Percentiles rank a stretch among this genome's conserved stretches.
Evolutionary conservation across 2,329 filamentous ascomycete species (phyloP).

Genomic region (Fusarium humuli): DNA sequence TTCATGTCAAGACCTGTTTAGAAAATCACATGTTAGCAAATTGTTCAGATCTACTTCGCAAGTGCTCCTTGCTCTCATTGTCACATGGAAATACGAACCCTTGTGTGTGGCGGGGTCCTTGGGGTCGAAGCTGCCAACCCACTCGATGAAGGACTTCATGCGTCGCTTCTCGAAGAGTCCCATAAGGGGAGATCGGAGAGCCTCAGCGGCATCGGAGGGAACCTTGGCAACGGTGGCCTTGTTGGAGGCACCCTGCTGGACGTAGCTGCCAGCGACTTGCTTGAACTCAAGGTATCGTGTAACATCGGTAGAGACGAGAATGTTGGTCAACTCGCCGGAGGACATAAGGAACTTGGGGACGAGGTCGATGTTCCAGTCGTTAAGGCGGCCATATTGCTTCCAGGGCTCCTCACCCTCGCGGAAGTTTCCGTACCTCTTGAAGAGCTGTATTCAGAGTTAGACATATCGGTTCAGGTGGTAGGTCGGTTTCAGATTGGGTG

Average conservation of each 20-base stretch:
- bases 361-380: slow-evolving; percentile 99
- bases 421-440: slow-evolving; percentile 95
- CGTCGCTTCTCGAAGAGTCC: slow-evolving; percentile 97
- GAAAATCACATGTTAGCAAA: slow-evolving; percentile 27
- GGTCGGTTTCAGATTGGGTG: slow-evolving; percentile 20
- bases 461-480: slow-evolving; percentile 34
- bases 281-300: slow-evolving; percentile 92
- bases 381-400: slow-evolving; percentile 96
- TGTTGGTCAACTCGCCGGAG: slow-evolving; percentile 97
- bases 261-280: slow-evolving; percentile 95
- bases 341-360: slow-evolving; percentile 99
- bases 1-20: slow-evolving; percentile 79
- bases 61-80: background rate
- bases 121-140: slow-evolving; percentile 87
- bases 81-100: slow-evolving; percentile 65
- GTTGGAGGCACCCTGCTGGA: slow-evolving; percentile 84
- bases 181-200: slow-evolving; percentile 93
- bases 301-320: slow-evolving; percentile 94
- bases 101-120: slow-evolving; percentile 89
- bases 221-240: slow-evolving; percentile 97
- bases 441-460: slow-evolving; percentile 71
- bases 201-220: slow-evolving; percentile 90
- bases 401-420: slow-evolving; percentile 85
- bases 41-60: background rate
- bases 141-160: slow-evolving; percentile 96